Percentiles rank a stretch among this genome's conserved stretches.
phyloP scores from a whole-genome alignment of 2,329 filamentous ascomycete genomes.

The Aureobasidium vineae region DNA sequence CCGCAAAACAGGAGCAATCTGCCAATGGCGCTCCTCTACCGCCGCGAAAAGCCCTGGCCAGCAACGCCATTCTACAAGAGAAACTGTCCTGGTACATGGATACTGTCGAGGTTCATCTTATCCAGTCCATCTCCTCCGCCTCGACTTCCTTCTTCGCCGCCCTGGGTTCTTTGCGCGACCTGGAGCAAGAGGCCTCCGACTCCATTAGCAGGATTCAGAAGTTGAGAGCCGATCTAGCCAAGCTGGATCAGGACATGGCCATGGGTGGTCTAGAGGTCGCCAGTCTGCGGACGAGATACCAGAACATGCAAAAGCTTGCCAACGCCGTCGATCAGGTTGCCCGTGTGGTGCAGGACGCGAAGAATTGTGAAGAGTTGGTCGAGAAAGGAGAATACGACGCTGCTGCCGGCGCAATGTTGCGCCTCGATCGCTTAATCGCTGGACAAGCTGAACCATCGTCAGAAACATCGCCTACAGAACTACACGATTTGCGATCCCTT shows the following conservation, averaged over 20 bases:
- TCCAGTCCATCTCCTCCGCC: conserved; percentile 91
- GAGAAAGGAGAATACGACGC: conserved; percentile 80
- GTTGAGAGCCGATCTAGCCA: conserved; percentile 73
- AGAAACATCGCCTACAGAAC: conserved; percentile 36
- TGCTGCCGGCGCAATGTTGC: conserved; percentile 73
- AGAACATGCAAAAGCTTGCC: conserved; percentile 80
- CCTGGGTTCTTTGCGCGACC: conserved; percentile 80
- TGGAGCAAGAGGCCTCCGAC: conserved; percentile 88
- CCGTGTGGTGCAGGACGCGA: conserved; percentile 71
- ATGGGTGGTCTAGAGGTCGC: conserved; percentile 81
- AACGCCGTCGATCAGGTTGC: conserved; percentile 81
- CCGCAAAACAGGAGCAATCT: conserved; percentile 50
- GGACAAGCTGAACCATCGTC: conserved; percentile 59
- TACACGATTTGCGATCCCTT: conserved; percentile 70
- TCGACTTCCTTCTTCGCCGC: conserved; percentile 97
- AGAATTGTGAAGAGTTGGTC: conserved; percentile 74
- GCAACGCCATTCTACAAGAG: conserved; percentile 95
- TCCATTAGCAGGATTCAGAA: conserved; percentile 84
- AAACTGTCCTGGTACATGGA: conserved; percentile 99
- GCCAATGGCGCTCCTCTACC: conserved; percentile 55
- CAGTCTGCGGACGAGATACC: conserved; percentile 73
- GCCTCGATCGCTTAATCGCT: conserved; percentile 74
- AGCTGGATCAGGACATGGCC: conserved; percentile 83
- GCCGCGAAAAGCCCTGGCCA: conserved; percentile 80
- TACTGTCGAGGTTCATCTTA: conserved; percentile 94